These are phyloP conservation scores for Candida corydali DNA, from an alignment of 805 yeast genomes.

Conservation along the genomic window DNA sequence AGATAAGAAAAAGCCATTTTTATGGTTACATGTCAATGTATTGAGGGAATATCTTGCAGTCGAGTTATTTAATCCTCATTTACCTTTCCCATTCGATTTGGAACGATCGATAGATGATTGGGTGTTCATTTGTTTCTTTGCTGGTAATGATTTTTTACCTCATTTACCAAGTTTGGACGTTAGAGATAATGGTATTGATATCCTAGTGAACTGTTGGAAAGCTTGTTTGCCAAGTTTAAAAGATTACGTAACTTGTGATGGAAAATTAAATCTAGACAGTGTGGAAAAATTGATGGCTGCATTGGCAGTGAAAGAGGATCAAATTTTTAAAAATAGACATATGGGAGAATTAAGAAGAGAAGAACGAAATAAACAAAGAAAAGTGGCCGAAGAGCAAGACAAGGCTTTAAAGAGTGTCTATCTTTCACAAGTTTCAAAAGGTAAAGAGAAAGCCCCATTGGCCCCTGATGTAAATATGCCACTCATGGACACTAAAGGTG, in stretches of 20 bases:
- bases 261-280: constrained; percentile 67
- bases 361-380: constrained; percentile 60
- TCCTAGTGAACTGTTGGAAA: constrained; percentile 81
- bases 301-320: constrained; percentile 71
- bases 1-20: constrained; percentile 71
- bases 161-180: constrained; percentile 93
- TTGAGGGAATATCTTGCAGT: constrained; percentile 82
- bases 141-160: constrained; percentile 97
- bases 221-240: constrained; percentile 58
- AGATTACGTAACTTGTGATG: constrained; percentile 87
- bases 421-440: constrained; percentile 56
- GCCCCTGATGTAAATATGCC: constrained; percentile 70
- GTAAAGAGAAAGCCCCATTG: constrained; percentile 73
- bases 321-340: constrained; percentile 66
- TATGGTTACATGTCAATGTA: constrained; percentile 89
- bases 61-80: constrained; percentile 68
- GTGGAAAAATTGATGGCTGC: constrained; percentile 67
- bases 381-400: constrained; percentile 44
- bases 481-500: constrained; percentile 70
- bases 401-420: constrained; percentile 40
- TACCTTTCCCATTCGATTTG: constrained; percentile 74
- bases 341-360: constrained; percentile 67
- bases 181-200: constrained; percentile 89
- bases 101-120: constrained; percentile 98
- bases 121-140: constrained; percentile 98